Evolutionary conservation across 257 asterid genomes (phyloP), one percentile per base, ranked within the genome.

Genomic region (Nicotiana attenuata): DNA sequence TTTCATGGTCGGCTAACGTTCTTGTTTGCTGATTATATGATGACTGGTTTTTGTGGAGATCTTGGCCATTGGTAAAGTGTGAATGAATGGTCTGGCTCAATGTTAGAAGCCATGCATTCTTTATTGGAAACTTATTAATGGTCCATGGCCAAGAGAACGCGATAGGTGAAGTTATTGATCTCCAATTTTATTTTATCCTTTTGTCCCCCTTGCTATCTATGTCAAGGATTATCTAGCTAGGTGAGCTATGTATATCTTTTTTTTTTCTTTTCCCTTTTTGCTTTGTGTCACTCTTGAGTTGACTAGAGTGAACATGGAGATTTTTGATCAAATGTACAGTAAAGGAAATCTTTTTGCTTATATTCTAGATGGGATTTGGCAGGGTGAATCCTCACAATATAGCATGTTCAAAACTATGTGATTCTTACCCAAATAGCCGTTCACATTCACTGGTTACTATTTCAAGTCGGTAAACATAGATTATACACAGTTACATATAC

Each of bases 301-400:
- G 63, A 73, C 26, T 73, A 22, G 79, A 73, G 79, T 73, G 79
- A 73, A 73, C 79, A 50, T 73, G 41, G 26, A 73, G 79, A 73
- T 73, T 73, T 41, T 73, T 73, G 79, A 73, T 73, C 79, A 50
- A 73, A 50, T 73, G 79, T 73, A 73, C 63, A 73, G 79, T 73
- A 73, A 73, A 73, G 79, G 41, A 73, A 73, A 73, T 73, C 24
- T 50, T 73, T 73, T 73, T 52, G 57, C 19, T 52, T 10, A 15
- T 52, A 52, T 52, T 52, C 57, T 52, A 52, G 57, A 11, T 52
- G 57, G 57, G 57, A 14, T 52, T 52, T 52, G 57, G 57, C 57
- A 52, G 57, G 57, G 57, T 52, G 57, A 5, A 52, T 52, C 57
- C 57, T 52, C 57, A 52, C 19, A 11, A 52, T 52, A 52, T 52